Conservation (phyloP, 2,329 filamentous ascomycete genomes). For the Rutstroemia sp. region DNA sequence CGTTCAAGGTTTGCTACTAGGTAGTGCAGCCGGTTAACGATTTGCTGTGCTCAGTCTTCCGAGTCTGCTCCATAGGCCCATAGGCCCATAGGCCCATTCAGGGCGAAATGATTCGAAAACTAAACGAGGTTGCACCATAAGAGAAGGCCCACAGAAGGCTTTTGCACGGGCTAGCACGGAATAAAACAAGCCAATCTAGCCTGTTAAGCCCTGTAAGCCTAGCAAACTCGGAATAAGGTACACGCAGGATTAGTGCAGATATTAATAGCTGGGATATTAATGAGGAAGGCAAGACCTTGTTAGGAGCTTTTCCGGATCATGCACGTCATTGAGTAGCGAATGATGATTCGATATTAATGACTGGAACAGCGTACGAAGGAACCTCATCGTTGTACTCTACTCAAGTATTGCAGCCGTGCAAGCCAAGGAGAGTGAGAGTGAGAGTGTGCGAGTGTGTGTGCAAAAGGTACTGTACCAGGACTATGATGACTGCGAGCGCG, state of each 20-base stretch:
- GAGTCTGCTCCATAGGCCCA: not conserved
- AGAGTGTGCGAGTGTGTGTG: not conserved
- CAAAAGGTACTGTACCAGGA: not conserved
- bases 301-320: not conserved
- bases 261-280: not conserved
- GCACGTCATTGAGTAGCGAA: conserved; percentile 6
- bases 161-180: not conserved
- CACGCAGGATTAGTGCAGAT: not conserved
- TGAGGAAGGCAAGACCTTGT: too few species aligned
- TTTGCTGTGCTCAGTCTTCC: not conserved
- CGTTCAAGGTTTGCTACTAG: too few species aligned
- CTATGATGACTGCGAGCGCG: not conserved
- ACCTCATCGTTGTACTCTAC: not conserved
- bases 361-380: not conserved
- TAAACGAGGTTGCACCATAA: not conserved
- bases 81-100: not conserved
- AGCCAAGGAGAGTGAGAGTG: not conserved
- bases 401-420: not conserved
- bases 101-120: not conserved
- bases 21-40: not conserved
- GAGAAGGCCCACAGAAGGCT: too few species aligned
- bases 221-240: conserved; percentile 3
- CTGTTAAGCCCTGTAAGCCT: not conserved
- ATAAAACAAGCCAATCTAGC: not conserved
- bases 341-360: not conserved